phyloP scores from a whole-genome alignment of 768 basidiomycete genomes.

The Peribolospora kevripleyi region DNA sequence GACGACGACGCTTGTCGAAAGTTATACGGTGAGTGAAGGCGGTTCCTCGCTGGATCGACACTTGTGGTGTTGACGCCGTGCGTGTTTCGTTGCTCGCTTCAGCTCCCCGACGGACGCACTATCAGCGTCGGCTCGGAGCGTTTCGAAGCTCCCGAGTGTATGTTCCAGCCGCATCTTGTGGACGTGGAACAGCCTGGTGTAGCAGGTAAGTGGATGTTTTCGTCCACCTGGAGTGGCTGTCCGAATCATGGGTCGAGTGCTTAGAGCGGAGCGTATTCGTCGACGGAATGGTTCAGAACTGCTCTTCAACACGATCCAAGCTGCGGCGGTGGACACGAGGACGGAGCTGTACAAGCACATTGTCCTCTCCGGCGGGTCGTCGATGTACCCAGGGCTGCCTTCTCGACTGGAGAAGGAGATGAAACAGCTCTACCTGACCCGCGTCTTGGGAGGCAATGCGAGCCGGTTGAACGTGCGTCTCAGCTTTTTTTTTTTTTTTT shows the following conservation, averaged over 20 bases:
- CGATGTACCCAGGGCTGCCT: constrained; percentile 96
- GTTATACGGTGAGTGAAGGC: constrained; percentile 46
- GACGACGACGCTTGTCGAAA: constrained; percentile 87
- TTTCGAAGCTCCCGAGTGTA: constrained; percentile 96
- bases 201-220: constrained; percentile 36
- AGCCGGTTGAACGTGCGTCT: constrained; percentile 55
- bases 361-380: constrained; percentile 88
- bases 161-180: constrained; percentile 98
- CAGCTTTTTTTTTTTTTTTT: neutral
- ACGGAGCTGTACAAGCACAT: constrained; percentile 90
- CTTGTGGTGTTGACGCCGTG: neutral
- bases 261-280: neutral
- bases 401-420: constrained; percentile 96
- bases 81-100: constrained; percentile 4
- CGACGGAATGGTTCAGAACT: constrained; percentile 34
- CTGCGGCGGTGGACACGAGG: constrained; percentile 69
- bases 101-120: constrained; percentile 83
- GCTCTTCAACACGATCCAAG: constrained; percentile 86
- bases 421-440: constrained; percentile 90
- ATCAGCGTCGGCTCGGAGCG: constrained; percentile 98
- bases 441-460: constrained; percentile 64
- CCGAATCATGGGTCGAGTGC: neutral
- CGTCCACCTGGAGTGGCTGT: neutral
- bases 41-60: no score
- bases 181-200: constrained; percentile 92